A percentile compares a stretch with the other conserved stretches of the same genome.
Conservation (phyloP, 192 early-diverging fungal genomes). For the Rhizophagus prolifer region DNA sequence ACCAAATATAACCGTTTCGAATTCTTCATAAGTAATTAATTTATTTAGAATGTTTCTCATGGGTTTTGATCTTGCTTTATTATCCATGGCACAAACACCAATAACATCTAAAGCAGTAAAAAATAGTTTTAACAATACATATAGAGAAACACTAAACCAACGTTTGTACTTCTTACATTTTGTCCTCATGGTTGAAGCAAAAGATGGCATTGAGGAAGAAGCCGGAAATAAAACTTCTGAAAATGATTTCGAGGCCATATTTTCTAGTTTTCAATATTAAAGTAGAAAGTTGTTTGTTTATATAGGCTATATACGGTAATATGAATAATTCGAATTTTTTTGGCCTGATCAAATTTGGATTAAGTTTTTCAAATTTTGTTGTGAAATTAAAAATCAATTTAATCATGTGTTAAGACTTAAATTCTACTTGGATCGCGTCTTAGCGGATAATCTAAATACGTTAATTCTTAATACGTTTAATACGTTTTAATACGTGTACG, state of each 20-base stretch:
- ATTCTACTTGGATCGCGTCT: no score
- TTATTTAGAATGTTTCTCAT: slow-evolving; percentile 92
- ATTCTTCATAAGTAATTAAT: slow-evolving; percentile 61
- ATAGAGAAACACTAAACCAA: not conserved
- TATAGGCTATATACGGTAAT: no score
- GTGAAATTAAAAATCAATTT: no score
- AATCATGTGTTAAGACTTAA: no score
- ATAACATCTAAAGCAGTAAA: slow-evolving; percentile 53
- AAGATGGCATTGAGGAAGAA: not conserved
- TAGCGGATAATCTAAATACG: no score
- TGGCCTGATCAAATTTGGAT: no score
- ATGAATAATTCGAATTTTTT: no score
- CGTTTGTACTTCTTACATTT: not conserved
- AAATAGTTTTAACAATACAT: not conserved
- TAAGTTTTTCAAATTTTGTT: no score
- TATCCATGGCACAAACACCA: slow-evolving; percentile 91
- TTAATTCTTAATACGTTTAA: no score
- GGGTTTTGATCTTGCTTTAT: slow-evolving; percentile 91
- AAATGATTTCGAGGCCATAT: not conserved
- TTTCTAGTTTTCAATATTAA: not conserved
- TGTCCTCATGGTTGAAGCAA: not conserved
- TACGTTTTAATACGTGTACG: no score
- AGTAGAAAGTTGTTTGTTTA: no score
- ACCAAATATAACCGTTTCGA: slow-evolving; percentile 88
- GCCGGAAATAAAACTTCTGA: not conserved